Evolutionary conservation across 495 filamentous ascomycete species (phyloP).

Genomic region (Lophiostoma macrostomum): DNA sequence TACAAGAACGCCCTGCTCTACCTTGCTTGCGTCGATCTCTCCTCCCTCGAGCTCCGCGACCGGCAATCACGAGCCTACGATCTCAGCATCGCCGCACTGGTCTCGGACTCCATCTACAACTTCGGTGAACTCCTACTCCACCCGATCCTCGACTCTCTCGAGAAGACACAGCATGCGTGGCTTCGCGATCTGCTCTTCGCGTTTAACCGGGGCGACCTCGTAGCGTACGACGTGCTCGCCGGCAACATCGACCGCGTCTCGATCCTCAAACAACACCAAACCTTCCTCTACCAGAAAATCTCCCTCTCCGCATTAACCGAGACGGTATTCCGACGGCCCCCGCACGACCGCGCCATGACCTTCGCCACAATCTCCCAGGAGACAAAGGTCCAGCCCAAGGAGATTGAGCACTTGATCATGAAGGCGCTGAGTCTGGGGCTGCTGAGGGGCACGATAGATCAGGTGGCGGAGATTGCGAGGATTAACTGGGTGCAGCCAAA

Average conservation of each 20-base stretch:
- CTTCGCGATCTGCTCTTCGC: constrained; percentile 91
- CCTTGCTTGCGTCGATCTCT: constrained; percentile 90
- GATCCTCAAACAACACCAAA: constrained; percentile 72
- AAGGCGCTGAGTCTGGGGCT: constrained; percentile 92
- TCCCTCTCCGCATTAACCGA: constrained; percentile 93
- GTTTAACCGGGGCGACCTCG: constrained; percentile 93
- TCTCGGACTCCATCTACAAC: constrained; percentile 96
- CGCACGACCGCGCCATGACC: constrained; percentile 89
- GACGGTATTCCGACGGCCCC: constrained; percentile 91
- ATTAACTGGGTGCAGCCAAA: constrained; percentile 99
- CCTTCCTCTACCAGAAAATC: constrained; percentile 94
- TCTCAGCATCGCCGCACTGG: constrained; percentile 84
- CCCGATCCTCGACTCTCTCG: constrained; percentile 85
- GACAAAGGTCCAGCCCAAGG: constrained; percentile 83
- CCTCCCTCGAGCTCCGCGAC: constrained; percentile 66
- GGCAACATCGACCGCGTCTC: constrained; percentile 72
- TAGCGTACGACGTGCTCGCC: constrained; percentile 75
- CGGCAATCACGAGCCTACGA: constrained; percentile 82
- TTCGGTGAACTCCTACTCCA: constrained; percentile 98
- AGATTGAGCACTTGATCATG: constrained; percentile 98
- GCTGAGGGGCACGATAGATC: constrained; percentile 88
- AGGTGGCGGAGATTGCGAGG: constrained; percentile 87
- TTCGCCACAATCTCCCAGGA: constrained; percentile 84
- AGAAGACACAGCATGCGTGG: constrained; percentile 66
- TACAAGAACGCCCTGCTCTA: constrained; percentile 98